A percentile compares a stretch with the other conserved stretches of the same genome.
phyloP scores from a whole-genome alignment of 371 early-diverging fungal species.

The Mucor mucedo region DNA sequence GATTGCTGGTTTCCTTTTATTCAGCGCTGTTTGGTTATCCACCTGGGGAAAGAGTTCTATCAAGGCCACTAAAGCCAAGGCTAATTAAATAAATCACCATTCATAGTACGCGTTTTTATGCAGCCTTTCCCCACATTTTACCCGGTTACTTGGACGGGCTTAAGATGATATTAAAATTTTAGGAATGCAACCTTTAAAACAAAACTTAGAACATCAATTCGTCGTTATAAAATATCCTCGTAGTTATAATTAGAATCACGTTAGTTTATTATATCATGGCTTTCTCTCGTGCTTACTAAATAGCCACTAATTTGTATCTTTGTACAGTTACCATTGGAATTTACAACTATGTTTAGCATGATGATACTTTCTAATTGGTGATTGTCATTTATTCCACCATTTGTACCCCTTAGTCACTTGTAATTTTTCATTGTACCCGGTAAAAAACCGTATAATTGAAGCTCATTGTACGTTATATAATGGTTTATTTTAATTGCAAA shows the following conservation, averaged over 20 bases:
- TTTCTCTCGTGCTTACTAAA: neutral
- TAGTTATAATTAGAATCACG: neutral
- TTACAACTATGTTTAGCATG: neutral
- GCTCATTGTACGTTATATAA: neutral
- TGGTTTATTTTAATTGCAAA: conserved; percentile 4
- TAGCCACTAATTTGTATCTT: neutral
- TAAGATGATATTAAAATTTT: conserved; percentile 1
- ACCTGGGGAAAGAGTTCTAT: conserved; percentile 35
- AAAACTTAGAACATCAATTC: neutral
- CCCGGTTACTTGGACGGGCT: conserved; percentile 6
- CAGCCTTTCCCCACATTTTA: conserved; percentile 3
- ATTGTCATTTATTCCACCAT: neutral
- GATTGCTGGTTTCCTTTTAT: conserved; percentile 84
- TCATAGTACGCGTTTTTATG: neutral
- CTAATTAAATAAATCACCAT: conserved; percentile 9
- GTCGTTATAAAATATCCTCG: neutral
- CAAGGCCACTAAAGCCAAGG: conserved; percentile 11
- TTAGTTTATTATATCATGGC: neutral
- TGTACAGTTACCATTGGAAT: neutral
- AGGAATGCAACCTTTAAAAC: conserved; percentile 4
- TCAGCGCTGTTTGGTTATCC: conserved; percentile 80
- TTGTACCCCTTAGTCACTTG: neutral
- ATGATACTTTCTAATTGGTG: neutral
- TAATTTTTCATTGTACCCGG: conserved; percentile 3
- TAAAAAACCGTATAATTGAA: conserved; percentile 4